Percentiles rank a stretch among this genome's conserved stretches.
Evolutionary conservation across 441 rosid species (phyloP).

Genomic region (Syzygium syzygioides): DNA sequence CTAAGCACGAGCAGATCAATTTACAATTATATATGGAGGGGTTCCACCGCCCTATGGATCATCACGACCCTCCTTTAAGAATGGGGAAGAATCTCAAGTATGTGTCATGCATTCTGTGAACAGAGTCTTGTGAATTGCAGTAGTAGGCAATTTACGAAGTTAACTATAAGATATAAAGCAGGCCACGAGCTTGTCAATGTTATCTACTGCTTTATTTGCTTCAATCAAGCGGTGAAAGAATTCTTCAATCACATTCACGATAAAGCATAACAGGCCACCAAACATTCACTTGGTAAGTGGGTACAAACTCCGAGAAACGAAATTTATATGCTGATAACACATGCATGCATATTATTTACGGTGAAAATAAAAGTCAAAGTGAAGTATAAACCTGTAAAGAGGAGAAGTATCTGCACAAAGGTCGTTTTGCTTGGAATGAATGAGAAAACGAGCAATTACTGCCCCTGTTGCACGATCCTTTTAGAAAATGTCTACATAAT

Average conservation of each 20-base stretch:
- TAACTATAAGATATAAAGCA: neutral
- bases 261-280: neutral
- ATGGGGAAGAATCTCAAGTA: neutral
- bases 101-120: neutral
- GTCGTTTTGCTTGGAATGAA: constrained; percentile 45
- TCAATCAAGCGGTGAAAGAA: neutral
- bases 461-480: constrained; percentile 69
- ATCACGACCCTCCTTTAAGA: neutral
- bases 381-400: constrained; percentile 46
- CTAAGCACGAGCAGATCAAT: neutral
- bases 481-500: constrained; percentile 52
- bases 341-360: neutral
- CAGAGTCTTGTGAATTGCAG: neutral
- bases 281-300: neutral
- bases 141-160: neutral
- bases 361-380: neutral
- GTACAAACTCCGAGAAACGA: neutral
- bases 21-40: neutral
- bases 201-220: neutral
- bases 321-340: neutral
- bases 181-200: neutral
- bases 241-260: neutral
- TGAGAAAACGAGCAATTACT: constrained; percentile 63
- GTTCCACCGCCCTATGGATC: neutral
- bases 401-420: constrained; percentile 59